Conservation (phyloP, 2,329 filamentous ascomycete species). For the Stachybotrys chlorohalonatus region DNA sequence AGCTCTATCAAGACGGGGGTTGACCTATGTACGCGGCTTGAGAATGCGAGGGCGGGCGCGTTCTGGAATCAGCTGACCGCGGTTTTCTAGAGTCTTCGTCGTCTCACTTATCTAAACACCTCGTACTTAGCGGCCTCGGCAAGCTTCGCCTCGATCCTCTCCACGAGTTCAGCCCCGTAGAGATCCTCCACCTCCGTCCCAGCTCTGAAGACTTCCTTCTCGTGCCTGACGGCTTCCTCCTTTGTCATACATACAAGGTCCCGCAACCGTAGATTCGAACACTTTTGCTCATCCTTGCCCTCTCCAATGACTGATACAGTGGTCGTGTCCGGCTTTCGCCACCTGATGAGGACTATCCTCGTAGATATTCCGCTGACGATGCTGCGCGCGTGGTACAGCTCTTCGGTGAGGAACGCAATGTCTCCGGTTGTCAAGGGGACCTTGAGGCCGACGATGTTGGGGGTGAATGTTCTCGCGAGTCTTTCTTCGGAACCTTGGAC, state of each 20-base stretch:
- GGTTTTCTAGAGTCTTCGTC: no score
- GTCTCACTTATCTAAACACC: conserved; percentile 29
- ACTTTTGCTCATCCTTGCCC: conserved; percentile 65
- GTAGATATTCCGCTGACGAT: conserved; percentile 74
- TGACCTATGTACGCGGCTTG: no score
- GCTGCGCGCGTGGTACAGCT: conserved; percentile 78
- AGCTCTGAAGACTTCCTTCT: conserved; percentile 67
- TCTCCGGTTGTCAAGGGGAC: conserved; percentile 72
- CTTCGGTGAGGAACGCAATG: conserved; percentile 80
- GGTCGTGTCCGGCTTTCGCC: conserved; percentile 55
- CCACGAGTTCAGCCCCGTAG: conserved; percentile 61
- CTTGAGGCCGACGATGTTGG: conserved; percentile 56
- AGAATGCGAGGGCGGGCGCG: no score
- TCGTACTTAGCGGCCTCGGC: conserved; percentile 58
- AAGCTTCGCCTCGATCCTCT: conserved; percentile 56
- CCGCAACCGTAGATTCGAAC: conserved; percentile 55
- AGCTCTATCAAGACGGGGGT: no score
- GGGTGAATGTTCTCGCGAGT: conserved; percentile 40
- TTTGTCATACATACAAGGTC: conserved; percentile 89
- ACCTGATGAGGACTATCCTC: conserved; percentile 69
- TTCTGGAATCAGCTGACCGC: no score
- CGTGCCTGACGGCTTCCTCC: conserved; percentile 74
- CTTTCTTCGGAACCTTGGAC: conserved; percentile 76
- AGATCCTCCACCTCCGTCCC: conserved; percentile 59
- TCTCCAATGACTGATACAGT: conserved; percentile 54